Base-by-base conservation (phyloP, 2,329 filamentous ascomycete genomes). In the Fusarium poae region DNA sequence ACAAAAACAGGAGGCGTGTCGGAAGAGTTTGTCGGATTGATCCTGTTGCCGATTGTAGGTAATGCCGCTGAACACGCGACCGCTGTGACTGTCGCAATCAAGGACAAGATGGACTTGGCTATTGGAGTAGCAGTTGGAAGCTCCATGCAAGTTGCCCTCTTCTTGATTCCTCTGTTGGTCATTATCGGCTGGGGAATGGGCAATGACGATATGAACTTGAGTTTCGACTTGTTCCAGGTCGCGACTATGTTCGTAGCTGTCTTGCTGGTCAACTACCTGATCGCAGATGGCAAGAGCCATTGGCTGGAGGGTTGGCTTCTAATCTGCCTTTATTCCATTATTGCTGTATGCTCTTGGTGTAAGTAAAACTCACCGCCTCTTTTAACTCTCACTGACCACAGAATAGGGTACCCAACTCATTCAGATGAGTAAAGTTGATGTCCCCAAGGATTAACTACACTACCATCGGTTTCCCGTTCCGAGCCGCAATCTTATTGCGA, bases 191-290 rank as follows among this genome's bases (percentile, higher is more conserved):
- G 92, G 92, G 89, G 88, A 67, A 89, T 94, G 85, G 86, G 82
- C 37, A 78, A 86, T 65, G 88, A 90, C 65, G 84, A 88, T 2
- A 95, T 95, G 92, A 92, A 89, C 21, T 85, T 97, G 7, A 91
- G 91, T 77, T 96, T 97, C 77, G 93, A 97, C 75, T 89, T 89
- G 1, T 97, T 97, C 83, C 93, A 97, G 80, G 90, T 97, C 16
- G 91, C 94, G 23, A 90, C 92, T 40, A 82, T 97, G 40, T 97
- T 97, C 72, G 92, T 96, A 15, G 89, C 92, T 3, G 92, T 93
- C 0, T 87, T 97, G 42, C 85, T 97, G 34, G 92, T 94, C 60
- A 97, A 97, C 77, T 97, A 97, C 76, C 80, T 97, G 43, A 93
- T 97, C 49, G 85, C 90, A 21, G 93, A 97, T 72, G 93, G 93